Evolutionary conservation across 1,284 basidiomycete genomes (phyloP), one percentile per base, ranked within the genome.

Genomic region (Marasmius sp.): DNA sequence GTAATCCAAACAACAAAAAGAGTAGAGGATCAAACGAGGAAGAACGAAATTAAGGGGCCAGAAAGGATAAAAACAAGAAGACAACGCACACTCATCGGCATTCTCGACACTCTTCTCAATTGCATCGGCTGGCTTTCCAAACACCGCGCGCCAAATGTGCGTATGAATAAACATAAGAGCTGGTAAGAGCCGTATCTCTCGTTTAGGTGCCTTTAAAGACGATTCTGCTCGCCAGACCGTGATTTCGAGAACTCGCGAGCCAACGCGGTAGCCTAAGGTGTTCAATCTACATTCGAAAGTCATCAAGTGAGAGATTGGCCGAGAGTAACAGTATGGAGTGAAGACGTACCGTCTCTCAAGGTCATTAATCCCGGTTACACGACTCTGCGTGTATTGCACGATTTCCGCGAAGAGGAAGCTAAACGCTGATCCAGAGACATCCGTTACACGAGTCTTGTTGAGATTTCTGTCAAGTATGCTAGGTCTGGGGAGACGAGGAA

Each of bases 31-130:
- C 27, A 27, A 27, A 27, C 5, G 2, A 27, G 27, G 27, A 27
- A 27, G 2, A 27, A 27, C 27, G 27, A 27, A 27, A 27, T 5
- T 27, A 61, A 60, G n/a, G n/a, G 49, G 49, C 48, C 38, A 18
- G n/a, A 34, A 14, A 12, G 36, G 55, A 59, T 18, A 38, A 64
- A 55, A 57, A 37, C 41, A 53, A 39, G 45, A 57, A 58, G 61
- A 49, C 27, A 10, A 79, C 90, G 64, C 68, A 93, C 95, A 99
- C 81, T 99, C 97, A 72, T 98, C 96, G 36, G 91, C 88, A 60
- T 96, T 93, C 74, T 98, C 95, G 0, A 98, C 95, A 69, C 93
- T 95, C 76, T 94, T 91, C 76, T 99, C 96, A 54, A 99, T 87
- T 1, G 91, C 94, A 72, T 98, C 97, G 12, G 97, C 97, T 5